A percentile compares a stretch with the other conserved stretches of the same genome.
Conservation (phyloP, 169 alveolate species). For the Cytauxzoon felis region DNA sequence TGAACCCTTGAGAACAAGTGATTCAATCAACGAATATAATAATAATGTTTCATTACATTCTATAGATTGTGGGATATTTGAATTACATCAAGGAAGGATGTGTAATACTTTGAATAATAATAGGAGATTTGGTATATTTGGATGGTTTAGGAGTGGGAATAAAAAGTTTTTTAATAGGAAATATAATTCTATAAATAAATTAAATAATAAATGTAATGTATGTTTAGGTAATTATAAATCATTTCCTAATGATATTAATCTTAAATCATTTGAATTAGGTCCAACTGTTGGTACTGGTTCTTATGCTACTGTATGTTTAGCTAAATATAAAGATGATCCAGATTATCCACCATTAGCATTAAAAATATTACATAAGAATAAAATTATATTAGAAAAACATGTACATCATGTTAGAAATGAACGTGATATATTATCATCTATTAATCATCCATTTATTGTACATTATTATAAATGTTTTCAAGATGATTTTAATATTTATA, state of each 20-base stretch:
- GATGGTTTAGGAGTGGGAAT: no score
- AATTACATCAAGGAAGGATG: no score
- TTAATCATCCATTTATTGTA: conserved; percentile 78
- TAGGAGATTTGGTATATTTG: no score
- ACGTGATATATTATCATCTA: conserved; percentile 50
- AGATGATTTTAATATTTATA: conserved; percentile 67
- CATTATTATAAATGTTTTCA: conserved; percentile 69
- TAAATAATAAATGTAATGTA: no score
- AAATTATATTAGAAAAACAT: conserved; percentile 62
- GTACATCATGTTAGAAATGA: conserved; percentile 66
- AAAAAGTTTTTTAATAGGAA: no score
- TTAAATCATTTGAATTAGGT: conserved; percentile 34
- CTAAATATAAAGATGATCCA: not conserved
- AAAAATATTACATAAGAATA: conserved; percentile 69
- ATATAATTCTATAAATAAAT: no score
- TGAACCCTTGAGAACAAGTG: no score
- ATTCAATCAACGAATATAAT: no score
- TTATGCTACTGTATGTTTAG: conserved; percentile 61
- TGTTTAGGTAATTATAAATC: not conserved
- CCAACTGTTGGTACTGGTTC: conserved; percentile 64
- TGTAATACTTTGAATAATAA: no score
- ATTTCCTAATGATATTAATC: conserved; percentile 15
- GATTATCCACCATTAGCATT: conserved; percentile 39
- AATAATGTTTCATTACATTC: no score
- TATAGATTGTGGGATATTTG: no score